These are phyloP conservation scores for Asclepias syriaca DNA, from an alignment of 257 asterid species.

Conservation along the genomic window DNA sequence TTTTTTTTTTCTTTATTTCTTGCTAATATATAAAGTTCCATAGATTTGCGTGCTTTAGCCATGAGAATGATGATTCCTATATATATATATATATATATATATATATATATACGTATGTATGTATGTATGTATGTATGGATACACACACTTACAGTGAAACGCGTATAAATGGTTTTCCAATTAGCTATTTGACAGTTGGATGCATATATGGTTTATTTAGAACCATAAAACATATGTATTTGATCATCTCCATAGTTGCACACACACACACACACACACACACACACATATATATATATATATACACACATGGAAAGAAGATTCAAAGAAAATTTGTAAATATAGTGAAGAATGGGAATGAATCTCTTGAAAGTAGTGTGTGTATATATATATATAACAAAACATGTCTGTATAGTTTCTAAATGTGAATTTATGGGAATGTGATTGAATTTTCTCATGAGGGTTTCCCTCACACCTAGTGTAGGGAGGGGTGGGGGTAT, in stretches of 20 bases:
- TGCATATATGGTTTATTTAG: no score
- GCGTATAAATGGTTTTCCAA: no score
- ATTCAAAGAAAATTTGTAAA: neutral
- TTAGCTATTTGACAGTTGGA: no score
- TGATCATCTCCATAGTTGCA: no score
- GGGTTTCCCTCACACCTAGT: constrained; percentile 4
- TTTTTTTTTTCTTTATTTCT: neutral
- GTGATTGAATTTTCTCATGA: neutral
- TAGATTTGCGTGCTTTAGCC: neutral
- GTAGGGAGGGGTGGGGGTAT: neutral
- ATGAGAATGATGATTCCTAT: constrained; percentile 21
- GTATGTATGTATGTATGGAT: no score
- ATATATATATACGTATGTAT: neutral
- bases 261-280: neutral
- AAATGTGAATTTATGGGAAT: neutral
- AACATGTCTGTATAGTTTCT: neutral
- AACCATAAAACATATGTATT: no score
- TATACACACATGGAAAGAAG: neutral
- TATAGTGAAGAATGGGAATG: neutral
- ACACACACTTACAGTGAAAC: no score
- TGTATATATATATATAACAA: no score
- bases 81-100: constrained; percentile 1
- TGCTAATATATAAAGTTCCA: neutral
- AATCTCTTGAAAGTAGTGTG: neutral
- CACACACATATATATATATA: no score